These are phyloP conservation scores for Rhizophagus clarus DNA, from an alignment of 192 early-diverging fungal species.

Conservation along the genomic window DNA sequence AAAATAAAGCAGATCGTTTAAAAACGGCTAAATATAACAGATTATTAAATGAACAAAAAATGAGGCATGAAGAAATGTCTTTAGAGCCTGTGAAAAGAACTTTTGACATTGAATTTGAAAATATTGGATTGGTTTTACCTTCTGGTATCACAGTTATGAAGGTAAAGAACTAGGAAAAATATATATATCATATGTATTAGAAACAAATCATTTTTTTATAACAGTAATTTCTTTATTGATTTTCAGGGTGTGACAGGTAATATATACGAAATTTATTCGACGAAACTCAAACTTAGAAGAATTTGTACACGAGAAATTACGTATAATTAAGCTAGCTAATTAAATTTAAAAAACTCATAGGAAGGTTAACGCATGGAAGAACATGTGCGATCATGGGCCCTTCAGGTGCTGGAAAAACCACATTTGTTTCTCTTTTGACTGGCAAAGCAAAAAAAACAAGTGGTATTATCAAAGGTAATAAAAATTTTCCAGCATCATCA, in stretches of 20 bases:
- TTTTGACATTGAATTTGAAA: constrained; percentile 62
- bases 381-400: constrained; percentile 65
- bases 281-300: too few relatives aligned
- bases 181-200: background rate
- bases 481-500: background rate
- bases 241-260: constrained; percentile 55
- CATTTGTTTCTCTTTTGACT: constrained; percentile 65
- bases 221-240: background rate
- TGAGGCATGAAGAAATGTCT: constrained; percentile 32
- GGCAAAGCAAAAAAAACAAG: constrained; percentile 56
- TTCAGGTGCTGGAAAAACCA: constrained; percentile 62
- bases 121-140: constrained; percentile 40
- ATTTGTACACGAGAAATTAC: too few relatives aligned
- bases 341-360: background rate
- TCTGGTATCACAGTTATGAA: constrained; percentile 55
- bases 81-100: constrained; percentile 36
- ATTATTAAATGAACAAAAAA: constrained; percentile 21
- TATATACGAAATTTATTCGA: too few relatives aligned
- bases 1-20: constrained; percentile 30
- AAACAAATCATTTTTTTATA: background rate
- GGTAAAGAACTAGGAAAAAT: constrained; percentile 28
- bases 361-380: constrained; percentile 47
- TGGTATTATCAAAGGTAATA: constrained; percentile 47
- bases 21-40: constrained; percentile 30
- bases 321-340: too few relatives aligned